Conservation (phyloP, 2,329 filamentous ascomycete species). For the Talaromyces sp. region DNA sequence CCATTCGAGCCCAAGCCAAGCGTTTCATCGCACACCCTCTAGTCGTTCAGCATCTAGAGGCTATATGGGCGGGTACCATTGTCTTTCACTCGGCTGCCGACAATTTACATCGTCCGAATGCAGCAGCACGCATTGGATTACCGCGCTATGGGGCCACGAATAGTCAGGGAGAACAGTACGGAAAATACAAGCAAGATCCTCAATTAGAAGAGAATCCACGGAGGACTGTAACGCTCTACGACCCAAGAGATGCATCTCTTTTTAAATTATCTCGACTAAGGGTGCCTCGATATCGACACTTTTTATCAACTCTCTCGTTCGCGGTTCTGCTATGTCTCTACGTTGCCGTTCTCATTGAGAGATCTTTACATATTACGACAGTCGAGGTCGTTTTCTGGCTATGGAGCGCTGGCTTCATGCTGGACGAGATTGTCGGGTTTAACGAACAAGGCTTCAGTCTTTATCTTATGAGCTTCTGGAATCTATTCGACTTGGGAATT, state of each 20-base stretch:
- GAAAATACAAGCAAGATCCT: slow-evolving; percentile 4
- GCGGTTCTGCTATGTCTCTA: slow-evolving; percentile 81
- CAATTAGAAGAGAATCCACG: slow-evolving; percentile 36
- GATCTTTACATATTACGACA: slow-evolving; percentile 74
- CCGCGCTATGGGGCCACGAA: slow-evolving; percentile 28
- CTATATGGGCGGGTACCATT: slow-evolving; percentile 93
- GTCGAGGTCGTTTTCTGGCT: slow-evolving; percentile 93
- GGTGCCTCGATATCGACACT: slow-evolving; percentile 85
- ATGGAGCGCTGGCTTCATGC: slow-evolving; percentile 95
- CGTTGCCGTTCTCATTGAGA: slow-evolving; percentile 71
- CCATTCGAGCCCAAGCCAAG: slow-evolving; percentile 88
- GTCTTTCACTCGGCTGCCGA: slow-evolving; percentile 90
- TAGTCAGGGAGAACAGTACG: background rate
- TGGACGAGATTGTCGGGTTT: slow-evolving; percentile 92
- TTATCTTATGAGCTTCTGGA: slow-evolving; percentile 98
- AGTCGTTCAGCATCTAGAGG: slow-evolving; percentile 91
- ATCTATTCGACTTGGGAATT: slow-evolving; percentile 89
- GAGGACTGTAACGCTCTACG: slow-evolving; percentile 80
- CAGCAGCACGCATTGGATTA: slow-evolving; percentile 32
- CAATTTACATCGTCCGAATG: slow-evolving; percentile 64
- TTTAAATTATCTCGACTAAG: slow-evolving; percentile 88
- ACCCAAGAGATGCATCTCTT: slow-evolving; percentile 81
- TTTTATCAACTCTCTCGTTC: slow-evolving; percentile 83
- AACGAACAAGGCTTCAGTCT: slow-evolving; percentile 94
- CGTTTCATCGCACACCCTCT: slow-evolving; percentile 87